phyloP scores from a whole-genome alignment of 805 yeast genomes.

The Starmerella apis region DNA sequence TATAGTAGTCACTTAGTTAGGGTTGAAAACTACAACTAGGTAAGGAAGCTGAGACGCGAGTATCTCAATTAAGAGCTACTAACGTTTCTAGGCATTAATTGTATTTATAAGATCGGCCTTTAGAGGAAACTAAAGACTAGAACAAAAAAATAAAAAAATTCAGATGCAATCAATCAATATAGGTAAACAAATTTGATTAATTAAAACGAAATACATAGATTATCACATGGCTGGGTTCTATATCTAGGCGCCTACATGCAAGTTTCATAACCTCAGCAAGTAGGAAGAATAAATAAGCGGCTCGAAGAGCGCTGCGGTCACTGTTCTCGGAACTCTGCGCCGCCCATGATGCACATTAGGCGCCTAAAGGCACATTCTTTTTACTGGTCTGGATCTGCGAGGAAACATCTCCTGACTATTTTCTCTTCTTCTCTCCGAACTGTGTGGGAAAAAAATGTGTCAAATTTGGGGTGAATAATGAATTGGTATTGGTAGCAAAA shows the following conservation, averaged over 20 bases:
- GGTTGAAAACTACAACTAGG: too few relatives aligned
- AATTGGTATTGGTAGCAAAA: background rate
- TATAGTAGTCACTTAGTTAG: too few relatives aligned
- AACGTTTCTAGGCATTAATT: too few relatives aligned
- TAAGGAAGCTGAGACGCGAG: too few relatives aligned
- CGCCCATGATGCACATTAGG: slow-evolving; percentile 14
- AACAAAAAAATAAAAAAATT: too few relatives aligned
- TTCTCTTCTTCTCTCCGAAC: background rate
- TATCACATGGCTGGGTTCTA: slow-evolving; percentile 11
- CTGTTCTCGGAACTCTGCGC: slow-evolving; percentile 6
- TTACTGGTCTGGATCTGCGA: background rate
- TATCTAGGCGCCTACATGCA: slow-evolving; percentile 16
- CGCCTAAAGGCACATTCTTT: slow-evolving; percentile 16
- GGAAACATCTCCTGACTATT: background rate
- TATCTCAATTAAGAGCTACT: too few relatives aligned
- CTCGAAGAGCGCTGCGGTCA: slow-evolving; percentile 10
- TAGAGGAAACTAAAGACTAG: too few relatives aligned
- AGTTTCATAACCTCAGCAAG: slow-evolving; percentile 7
- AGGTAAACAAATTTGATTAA: background rate
- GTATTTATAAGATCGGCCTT: too few relatives aligned
- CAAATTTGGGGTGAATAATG: background rate
- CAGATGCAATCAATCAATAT: too few relatives aligned
- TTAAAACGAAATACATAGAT: background rate
- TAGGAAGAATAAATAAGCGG: slow-evolving; percentile 18
- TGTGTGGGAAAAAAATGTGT: background rate